Evolutionary conservation across 2,329 filamentous ascomycete genomes (phyloP).

Genomic region (Fusarium tanahbumbuense): DNA sequence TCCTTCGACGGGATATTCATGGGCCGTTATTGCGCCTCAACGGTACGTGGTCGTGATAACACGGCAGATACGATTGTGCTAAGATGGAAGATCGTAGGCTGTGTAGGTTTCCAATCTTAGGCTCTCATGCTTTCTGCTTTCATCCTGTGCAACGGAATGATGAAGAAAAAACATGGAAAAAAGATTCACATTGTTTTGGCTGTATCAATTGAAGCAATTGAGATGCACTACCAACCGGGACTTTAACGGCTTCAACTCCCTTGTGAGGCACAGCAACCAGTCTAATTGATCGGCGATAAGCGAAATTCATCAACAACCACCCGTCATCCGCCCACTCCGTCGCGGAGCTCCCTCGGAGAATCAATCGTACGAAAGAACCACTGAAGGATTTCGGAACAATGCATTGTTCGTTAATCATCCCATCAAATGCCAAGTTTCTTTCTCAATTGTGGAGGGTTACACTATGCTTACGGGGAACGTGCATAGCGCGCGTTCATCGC

Average conservation of each 20-base stretch:
- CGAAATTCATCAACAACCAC: neutral
- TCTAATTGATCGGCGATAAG: neutral
- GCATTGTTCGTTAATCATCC: neutral
- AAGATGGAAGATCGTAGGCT: rapidly evolving
- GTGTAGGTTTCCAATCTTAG: neutral
- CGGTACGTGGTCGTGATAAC: neutral
- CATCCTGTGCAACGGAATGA: too few relatives aligned
- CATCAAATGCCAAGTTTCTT: neutral
- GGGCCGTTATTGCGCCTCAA: neutral
- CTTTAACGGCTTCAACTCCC: neutral
- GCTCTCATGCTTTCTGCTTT: rapidly evolving
- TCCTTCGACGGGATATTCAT: neutral
- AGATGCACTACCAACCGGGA: neutral
- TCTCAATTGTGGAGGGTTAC: neutral
- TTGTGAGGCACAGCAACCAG: neutral
- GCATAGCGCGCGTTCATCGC: conserved; percentile 3
- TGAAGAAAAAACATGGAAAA: too few relatives aligned
- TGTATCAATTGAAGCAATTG: neutral
- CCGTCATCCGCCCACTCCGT: neutral
- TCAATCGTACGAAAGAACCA: neutral
- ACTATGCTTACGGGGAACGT: neutral
- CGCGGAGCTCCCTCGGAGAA: neutral
- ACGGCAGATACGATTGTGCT: neutral
- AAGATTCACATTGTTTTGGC: too few relatives aligned
- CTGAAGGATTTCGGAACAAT: neutral